Conservation (phyloP, 169 alveolate genomes). For the Plasmodium blacklocki region DNA sequence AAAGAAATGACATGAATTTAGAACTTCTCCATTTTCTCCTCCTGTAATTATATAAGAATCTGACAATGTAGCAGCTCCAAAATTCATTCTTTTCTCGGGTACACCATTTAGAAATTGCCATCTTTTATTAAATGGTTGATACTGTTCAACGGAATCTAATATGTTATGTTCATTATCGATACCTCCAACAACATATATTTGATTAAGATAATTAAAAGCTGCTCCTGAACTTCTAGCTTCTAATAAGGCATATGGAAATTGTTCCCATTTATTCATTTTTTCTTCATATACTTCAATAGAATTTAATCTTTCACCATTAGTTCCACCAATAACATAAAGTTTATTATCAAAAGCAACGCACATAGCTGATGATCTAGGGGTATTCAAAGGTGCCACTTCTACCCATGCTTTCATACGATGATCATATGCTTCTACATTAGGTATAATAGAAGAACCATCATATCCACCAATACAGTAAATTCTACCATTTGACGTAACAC, state of each 20-base stretch:
- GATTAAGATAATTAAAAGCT: slow-evolving; percentile 84
- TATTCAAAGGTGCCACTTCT: slow-evolving; percentile 86
- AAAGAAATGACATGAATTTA: slow-evolving; percentile 81
- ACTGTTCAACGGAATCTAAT: slow-evolving; percentile 86
- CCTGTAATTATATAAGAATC: slow-evolving; percentile 83
- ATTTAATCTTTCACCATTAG: slow-evolving; percentile 90
- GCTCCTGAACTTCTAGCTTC: slow-evolving; percentile 91
- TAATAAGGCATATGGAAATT: slow-evolving; percentile 82
- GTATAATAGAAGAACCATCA: slow-evolving; percentile 86
- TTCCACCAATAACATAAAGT: slow-evolving; percentile 89
- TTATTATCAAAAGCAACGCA: slow-evolving; percentile 83
- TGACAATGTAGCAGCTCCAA: slow-evolving; percentile 79
- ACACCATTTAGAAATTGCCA: slow-evolving; percentile 83
- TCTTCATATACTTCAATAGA: slow-evolving; percentile 91
- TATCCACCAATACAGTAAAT: slow-evolving; percentile 89
- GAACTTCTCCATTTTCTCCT: slow-evolving; percentile 85
- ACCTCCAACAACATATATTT: slow-evolving; percentile 88
- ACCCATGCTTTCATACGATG: slow-evolving; percentile 91
- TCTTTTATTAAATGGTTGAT: slow-evolving; percentile 83
- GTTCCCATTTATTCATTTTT: slow-evolving; percentile 90
- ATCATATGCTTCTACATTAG: slow-evolving; percentile 90
- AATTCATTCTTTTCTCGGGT: slow-evolving; percentile 85
- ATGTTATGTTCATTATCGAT: slow-evolving; percentile 85
- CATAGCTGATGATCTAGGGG: slow-evolving; percentile 92
- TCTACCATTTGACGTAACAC: slow-evolving; percentile 80